phyloP scores from a whole-genome alignment of 1,284 basidiomycete species.

The Ustilago crameri region DNA sequence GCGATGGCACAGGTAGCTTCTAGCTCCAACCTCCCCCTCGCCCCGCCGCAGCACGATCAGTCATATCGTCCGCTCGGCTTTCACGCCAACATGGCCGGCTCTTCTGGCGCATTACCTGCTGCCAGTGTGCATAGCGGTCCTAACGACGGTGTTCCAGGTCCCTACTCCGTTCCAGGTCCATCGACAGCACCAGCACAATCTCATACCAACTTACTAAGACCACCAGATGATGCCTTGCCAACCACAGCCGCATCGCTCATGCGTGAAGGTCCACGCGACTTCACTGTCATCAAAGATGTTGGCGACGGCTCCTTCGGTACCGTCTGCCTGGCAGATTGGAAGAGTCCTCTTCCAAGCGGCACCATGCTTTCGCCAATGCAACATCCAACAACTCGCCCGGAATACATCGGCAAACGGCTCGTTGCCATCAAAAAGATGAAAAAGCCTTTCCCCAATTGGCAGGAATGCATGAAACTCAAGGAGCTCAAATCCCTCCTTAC shows the following conservation, averaged over 20 bases:
- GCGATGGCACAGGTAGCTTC: slow-evolving; percentile 48
- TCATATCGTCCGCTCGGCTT: slow-evolving; percentile 15
- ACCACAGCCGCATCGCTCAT: slow-evolving; percentile 62
- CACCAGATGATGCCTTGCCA: slow-evolving; percentile 40
- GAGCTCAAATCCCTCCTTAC: slow-evolving; percentile 95
- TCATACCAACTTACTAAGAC: slow-evolving; percentile 7
- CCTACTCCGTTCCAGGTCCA: neutral
- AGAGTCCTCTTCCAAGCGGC: slow-evolving; percentile 77
- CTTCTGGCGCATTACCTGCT: slow-evolving; percentile 17
- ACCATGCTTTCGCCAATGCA: slow-evolving; percentile 68
- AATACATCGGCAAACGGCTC: slow-evolving; percentile 92
- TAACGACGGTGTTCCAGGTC: slow-evolving; percentile 17
- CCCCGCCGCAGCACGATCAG: slow-evolving; percentile 23
- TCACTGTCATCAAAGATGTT: slow-evolving; percentile 63
- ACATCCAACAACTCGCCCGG: slow-evolving; percentile 78
- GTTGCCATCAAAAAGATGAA: slow-evolving; percentile 99
- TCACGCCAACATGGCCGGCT: slow-evolving; percentile 15
- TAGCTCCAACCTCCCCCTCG: slow-evolving; percentile 24
- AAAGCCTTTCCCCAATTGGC: slow-evolving; percentile 96
- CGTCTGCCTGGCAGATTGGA: slow-evolving; percentile 99
- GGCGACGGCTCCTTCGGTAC: slow-evolving; percentile 77
- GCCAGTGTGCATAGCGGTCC: slow-evolving; percentile 5
- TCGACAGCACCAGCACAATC: slow-evolving; percentile 3
- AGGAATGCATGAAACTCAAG: slow-evolving; percentile 92
- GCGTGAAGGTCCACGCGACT: slow-evolving; percentile 61